phyloP scores from a whole-genome alignment of 176 grass and related monocot genomes.

The Carex scoparia region DNA sequence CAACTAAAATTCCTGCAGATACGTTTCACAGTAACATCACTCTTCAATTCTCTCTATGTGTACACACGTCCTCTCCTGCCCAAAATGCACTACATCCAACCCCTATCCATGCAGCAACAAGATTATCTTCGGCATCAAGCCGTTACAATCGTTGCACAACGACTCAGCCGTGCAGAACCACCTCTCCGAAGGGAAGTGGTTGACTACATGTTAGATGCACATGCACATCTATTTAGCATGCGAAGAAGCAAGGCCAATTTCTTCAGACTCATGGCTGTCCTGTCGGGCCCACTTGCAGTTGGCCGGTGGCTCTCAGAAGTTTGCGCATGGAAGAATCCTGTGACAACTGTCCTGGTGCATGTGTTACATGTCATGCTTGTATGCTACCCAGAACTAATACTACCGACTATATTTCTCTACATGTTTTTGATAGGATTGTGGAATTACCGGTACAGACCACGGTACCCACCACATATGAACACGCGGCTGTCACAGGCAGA shows the following conservation, averaged over 20 bases:
- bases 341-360: slow-evolving; percentile 72
- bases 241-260: slow-evolving; percentile 96
- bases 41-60: slow-evolving; percentile 51
- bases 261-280: slow-evolving; percentile 84
- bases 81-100: slow-evolving; percentile 81
- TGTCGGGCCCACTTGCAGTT: slow-evolving; percentile 58
- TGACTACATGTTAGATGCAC: slow-evolving; percentile 83
- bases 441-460: slow-evolving; percentile 69
- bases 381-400: slow-evolving; percentile 81
- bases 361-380: slow-evolving; percentile 77
- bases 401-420: slow-evolving; percentile 79
- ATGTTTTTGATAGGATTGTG: slow-evolving; percentile 87
- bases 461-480: slow-evolving; percentile 77
- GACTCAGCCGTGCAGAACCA: slow-evolving; percentile 80
- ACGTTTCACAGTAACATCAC: slow-evolving; percentile 68
- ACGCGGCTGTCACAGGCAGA: slow-evolving; percentile 69
- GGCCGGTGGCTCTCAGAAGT: slow-evolving; percentile 68
- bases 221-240: slow-evolving; percentile 87
- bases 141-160: slow-evolving; percentile 47
- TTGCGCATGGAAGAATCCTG: slow-evolving; percentile 79
- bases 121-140: slow-evolving; percentile 68
- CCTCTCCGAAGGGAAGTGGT: slow-evolving; percentile 82
- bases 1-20: slow-evolving; percentile 29
- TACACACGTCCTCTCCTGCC: slow-evolving; percentile 77
- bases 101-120: slow-evolving; percentile 64